These are phyloP conservation scores for Cenchrus purpureus DNA, from an alignment of 176 grass and related monocot species.

Conservation along the genomic window DNA sequence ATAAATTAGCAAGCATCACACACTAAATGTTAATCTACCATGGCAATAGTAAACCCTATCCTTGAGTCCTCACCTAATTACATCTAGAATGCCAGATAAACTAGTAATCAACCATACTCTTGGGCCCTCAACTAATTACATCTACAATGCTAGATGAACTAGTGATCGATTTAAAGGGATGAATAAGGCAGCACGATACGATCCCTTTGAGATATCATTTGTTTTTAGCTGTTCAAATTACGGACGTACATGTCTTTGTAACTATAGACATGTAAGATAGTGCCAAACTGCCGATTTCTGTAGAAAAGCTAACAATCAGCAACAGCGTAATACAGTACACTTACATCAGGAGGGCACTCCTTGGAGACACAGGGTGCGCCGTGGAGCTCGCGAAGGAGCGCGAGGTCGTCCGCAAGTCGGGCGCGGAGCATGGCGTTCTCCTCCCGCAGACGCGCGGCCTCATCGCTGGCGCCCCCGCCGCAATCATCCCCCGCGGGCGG, in stretches of 20 bases:
- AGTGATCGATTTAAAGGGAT: not conserved
- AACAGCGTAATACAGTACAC: not conserved
- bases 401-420: constrained; percentile 70
- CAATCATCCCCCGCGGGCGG: not conserved
- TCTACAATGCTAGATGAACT: not conserved
- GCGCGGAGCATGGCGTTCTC: constrained; percentile 75
- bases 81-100: too few species aligned
- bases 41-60: not conserved
- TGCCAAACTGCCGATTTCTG: not conserved
- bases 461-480: constrained; percentile 21
- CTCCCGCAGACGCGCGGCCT: constrained; percentile 56
- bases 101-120: too few species aligned
- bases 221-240: not conserved
- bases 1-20: not conserved
- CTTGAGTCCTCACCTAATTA: not conserved
- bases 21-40: not conserved
- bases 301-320: not conserved
- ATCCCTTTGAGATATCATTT: not conserved
- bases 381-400: constrained; percentile 67
- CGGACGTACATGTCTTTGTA: not conserved
- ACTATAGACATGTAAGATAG: not conserved
- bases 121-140: not conserved
- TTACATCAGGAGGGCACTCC: constrained; percentile 89
- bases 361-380: constrained; percentile 58
- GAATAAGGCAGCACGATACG: not conserved